Conservation (phyloP, 495 filamentous ascomycete genomes). For the Thozetella sp. region DNA sequence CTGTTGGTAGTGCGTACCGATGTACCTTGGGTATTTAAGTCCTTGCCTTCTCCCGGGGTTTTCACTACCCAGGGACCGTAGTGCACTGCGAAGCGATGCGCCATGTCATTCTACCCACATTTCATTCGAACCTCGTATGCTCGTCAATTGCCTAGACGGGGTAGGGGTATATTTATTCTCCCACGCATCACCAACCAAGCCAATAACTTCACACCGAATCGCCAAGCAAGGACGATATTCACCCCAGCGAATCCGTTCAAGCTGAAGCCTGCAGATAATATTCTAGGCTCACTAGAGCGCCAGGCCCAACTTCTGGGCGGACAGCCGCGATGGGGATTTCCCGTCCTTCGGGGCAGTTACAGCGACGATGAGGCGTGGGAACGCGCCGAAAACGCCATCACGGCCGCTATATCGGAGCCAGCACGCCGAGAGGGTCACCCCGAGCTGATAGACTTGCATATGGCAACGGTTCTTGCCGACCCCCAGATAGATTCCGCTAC, state of each 20-base stretch:
- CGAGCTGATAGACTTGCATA: background rate
- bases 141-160: background rate
- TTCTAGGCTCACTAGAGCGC: background rate
- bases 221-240: background rate
- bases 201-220: background rate
- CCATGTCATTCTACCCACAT: background rate
- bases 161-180: background rate
- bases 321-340: background rate
- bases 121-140: background rate
- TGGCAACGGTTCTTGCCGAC: background rate
- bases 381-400: background rate
- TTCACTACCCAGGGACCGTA: background rate
- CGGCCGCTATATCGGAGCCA: background rate
- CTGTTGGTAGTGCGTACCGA: background rate
- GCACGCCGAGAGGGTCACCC: background rate
- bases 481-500: background rate
- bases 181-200: background rate
- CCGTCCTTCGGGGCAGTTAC: conserved; percentile 1
- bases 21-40: background rate
- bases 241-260: background rate
- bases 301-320: background rate
- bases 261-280: background rate
- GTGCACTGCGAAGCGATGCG: background rate
- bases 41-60: background rate
- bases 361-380: conserved; percentile 1